phyloP scores from a whole-genome alignment of 2,329 filamentous ascomycete species.

The Zymoseptoria pseudotritici region DNA sequence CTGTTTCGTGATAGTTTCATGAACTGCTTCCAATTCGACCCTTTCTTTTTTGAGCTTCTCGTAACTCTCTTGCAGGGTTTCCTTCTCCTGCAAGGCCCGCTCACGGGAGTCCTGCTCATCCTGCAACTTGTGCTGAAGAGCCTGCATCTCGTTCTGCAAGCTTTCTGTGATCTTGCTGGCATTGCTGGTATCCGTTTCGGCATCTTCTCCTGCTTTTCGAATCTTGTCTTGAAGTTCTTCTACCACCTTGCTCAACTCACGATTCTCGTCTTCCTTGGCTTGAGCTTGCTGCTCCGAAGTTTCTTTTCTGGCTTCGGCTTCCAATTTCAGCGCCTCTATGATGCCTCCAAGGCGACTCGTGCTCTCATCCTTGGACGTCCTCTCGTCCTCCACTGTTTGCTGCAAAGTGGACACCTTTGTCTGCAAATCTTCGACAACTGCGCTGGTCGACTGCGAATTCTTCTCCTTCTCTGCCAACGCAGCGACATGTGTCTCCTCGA shows the following conservation, averaged over 20 bases:
- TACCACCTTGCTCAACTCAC: slow-evolving; percentile 15
- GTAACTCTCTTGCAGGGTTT: slow-evolving; percentile 6
- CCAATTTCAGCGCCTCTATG: slow-evolving; percentile 9
- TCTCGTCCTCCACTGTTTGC: slow-evolving; percentile 13
- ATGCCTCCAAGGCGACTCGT: slow-evolving; percentile 7
- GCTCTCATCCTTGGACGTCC: slow-evolving; percentile 9
- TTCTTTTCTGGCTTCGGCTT: slow-evolving; percentile 8
- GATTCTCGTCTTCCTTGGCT: slow-evolving; percentile 14
- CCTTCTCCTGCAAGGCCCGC: slow-evolving; percentile 1
- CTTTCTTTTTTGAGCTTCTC: slow-evolving; percentile 4
- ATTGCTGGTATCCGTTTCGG: slow-evolving; percentile 10
- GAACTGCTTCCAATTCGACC: slow-evolving; percentile 1
- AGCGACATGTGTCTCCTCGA: slow-evolving; percentile 4
- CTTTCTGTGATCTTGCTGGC: slow-evolving; percentile 11
- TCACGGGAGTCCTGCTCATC: slow-evolving; percentile 9
- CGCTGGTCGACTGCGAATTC: slow-evolving; percentile 2
- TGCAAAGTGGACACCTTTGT: slow-evolving; percentile 10
- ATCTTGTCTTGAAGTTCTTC: slow-evolving; percentile 17
- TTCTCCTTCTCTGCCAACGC: slow-evolving; percentile 10
- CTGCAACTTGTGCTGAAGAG: slow-evolving; percentile 13
- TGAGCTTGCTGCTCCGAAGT: slow-evolving; percentile 8
- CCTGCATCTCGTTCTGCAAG: slow-evolving; percentile 18
- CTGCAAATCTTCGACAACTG: slow-evolving; percentile 15
- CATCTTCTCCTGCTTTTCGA: slow-evolving; percentile 13
- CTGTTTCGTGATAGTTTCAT: neutral